A percentile compares a stretch with the other conserved stretches of the same genome.
These are phyloP conservation scores for Santalum album DNA, from an alignment of 164 flowering plant genomes.

Conservation along the genomic window DNA sequence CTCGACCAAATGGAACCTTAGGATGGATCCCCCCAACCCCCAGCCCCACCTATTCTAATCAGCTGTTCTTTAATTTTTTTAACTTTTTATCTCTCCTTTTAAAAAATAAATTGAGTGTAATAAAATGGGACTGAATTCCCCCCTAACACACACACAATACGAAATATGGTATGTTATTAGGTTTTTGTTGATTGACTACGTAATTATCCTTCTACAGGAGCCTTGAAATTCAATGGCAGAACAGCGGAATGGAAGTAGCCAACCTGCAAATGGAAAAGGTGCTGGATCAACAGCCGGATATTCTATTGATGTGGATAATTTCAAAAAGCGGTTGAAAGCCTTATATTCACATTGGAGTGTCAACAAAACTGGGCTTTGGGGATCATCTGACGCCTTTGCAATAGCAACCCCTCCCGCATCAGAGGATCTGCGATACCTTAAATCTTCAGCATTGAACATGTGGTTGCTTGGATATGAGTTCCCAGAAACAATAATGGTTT, in stretches of 20 bases:
- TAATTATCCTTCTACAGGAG: too few relatives aligned
- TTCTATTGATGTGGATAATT: conserved; percentile 35
- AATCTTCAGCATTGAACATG: conserved; percentile 65
- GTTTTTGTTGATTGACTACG: too few relatives aligned
- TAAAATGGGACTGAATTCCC: too few relatives aligned
- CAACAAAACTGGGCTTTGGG: conserved; percentile 43
- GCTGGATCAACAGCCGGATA: conserved; percentile 19
- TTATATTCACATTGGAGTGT: conserved; percentile 59
- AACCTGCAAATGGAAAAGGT: conserved; percentile 14
- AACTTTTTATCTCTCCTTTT: too few relatives aligned
- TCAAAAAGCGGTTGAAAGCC: conserved; percentile 34
- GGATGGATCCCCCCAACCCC: too few relatives aligned
- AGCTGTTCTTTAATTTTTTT: too few relatives aligned
- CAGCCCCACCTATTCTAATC: too few relatives aligned
- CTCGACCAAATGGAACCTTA: too few relatives aligned
- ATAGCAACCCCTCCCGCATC: conserved; percentile 74
- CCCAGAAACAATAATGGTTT: conserved; percentile 82
- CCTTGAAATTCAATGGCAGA: conserved; percentile 37
- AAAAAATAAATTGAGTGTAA: too few relatives aligned
- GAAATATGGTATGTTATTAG: too few relatives aligned
- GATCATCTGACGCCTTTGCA: conserved; percentile 36
- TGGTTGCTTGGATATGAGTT: conserved; percentile 84
- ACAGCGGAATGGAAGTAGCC: conserved; percentile 20
- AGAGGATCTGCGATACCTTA: conserved; percentile 63
- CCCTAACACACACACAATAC: too few relatives aligned